Evolutionary conservation across 2,329 filamentous ascomycete species (phyloP), one percentile per base, ranked within the genome.

Genomic region (Penicillium glabrum): DNA sequence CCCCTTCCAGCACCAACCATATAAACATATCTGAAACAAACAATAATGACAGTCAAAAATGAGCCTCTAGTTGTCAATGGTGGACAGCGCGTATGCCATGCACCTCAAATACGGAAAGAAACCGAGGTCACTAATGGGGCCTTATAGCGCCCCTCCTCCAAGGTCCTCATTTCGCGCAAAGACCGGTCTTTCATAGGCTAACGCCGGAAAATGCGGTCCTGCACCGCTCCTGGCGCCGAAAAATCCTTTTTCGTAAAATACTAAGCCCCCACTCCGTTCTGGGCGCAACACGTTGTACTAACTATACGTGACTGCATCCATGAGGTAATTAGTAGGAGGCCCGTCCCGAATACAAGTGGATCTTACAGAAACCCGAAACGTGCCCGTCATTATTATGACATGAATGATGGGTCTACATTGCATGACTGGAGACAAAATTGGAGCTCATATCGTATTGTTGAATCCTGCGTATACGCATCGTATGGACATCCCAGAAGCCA

Each of bases 141-240:
- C n/a, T 31, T 31, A n/a, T 6, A 43, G 47, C 57, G 26, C 53
- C 62, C 62, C 63, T 56, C 58, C 62, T 61, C 56, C 61, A 64
- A 63, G 62, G 63, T 66, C 62, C 62, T 43, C 63, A 62, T 57
- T 44, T 41, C 39, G 50, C 48, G 27, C 59, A 57, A 60, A 59
- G 46, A 51, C 45, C 50, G 31, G 56, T 39, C 51, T 58, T 29
- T 59, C 49, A 65, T 63, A 65, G 63, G 62, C 61, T 57, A 50
- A 51, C 35, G 24, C 54, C 41, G 27, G 47, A 14, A 27, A 56
- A 46, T 53, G 44, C 41, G 41, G 43, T 24, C 50, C 43, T 55
- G 53, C 59, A 46, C 63, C 63, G 62, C 63, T 59, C 39, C 53
- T 62, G 54, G 63, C 63, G 63, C 63, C 51, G 46, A 47, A 62